Conservation (phyloP, 2,329 filamentous ascomycete species). For the Monosporascus sp. region DNA sequence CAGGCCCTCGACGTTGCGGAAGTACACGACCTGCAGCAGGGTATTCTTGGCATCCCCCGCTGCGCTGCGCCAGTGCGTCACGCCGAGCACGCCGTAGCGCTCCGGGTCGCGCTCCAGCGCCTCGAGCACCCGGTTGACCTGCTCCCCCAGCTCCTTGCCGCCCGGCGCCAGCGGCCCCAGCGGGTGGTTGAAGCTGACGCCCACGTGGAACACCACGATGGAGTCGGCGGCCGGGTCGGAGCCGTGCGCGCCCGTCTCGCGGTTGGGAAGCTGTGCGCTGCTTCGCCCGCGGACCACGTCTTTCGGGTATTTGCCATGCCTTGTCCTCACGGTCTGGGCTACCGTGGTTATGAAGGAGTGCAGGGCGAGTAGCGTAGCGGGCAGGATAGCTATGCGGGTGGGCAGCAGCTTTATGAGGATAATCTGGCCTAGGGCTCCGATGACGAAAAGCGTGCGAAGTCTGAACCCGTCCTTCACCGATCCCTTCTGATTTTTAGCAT, state of each 20-base stretch:
- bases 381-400: conserved; percentile 24
- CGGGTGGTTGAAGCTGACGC: conserved; percentile 42
- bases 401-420: conserved; percentile 29
- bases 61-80: conserved; percentile 34
- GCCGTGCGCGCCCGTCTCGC: conserved; percentile 19
- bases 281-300: conserved; percentile 27
- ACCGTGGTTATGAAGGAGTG: conserved; percentile 26
- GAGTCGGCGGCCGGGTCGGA: conserved; percentile 20
- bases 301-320: conserved; percentile 15
- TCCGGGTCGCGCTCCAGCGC: conserved; percentile 31
- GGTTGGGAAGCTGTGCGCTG: conserved; percentile 28
- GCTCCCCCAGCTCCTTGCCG: conserved; percentile 30
- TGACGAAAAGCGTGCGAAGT: conserved; percentile 25
- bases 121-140: conserved; percentile 34
- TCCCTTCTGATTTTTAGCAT: not conserved
- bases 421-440: conserved; percentile 31
- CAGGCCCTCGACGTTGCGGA: conserved; percentile 41
- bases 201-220: conserved; percentile 40
- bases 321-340: conserved; percentile 15
- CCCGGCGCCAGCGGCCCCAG: conserved; percentile 43
- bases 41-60: conserved; percentile 35
- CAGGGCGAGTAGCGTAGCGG: conserved; percentile 29
- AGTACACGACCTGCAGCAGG: conserved; percentile 42
- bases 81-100: conserved; percentile 42
- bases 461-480: conserved; percentile 29